A percentile compares a stretch with the other conserved stretches of the same genome.
Evolutionary conservation across 768 basidiomycete species (phyloP).

Genomic region (Austroboletus eburneus): DNA sequence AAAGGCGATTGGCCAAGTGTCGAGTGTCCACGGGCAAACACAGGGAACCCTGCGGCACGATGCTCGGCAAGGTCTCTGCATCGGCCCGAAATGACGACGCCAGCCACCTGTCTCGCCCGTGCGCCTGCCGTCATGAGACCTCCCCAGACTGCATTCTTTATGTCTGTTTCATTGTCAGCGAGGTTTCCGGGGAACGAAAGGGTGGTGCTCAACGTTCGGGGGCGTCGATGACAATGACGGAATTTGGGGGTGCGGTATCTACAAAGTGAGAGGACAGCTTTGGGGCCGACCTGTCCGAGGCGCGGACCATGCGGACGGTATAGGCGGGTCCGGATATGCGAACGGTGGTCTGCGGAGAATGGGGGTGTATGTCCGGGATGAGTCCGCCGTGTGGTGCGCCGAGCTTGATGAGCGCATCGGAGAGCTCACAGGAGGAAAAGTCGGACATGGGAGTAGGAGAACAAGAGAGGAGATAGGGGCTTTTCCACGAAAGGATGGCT

Average conservation of each 20-base stretch:
- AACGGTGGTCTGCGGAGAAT: conserved; percentile 35
- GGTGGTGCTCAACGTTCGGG: conserved; percentile 55
- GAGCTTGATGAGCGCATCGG: conserved; percentile 85
- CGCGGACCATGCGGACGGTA: conserved; percentile 78
- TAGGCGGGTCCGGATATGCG: conserved; percentile 76
- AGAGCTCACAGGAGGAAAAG: conserved; percentile 81
- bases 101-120: conserved; percentile 60
- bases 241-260: conserved; percentile 63
- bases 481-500: conserved; percentile 2
- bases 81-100: conserved; percentile 79
- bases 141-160: conserved; percentile 86
- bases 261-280: conserved; percentile 74
- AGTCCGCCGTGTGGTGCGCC: conserved; percentile 66
- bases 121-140: conserved; percentile 90
- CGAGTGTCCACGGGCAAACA: conserved; percentile 78
- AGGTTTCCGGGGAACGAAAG: not conserved
- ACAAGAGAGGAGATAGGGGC: conserved; percentile 3
- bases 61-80: conserved; percentile 85
- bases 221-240: conserved; percentile 69
- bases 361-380: conserved; percentile 68
- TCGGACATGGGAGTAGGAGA: conserved; percentile 13
- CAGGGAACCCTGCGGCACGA: conserved; percentile 62
- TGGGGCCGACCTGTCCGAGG: conserved; percentile 55
- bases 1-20: conserved; percentile 85
- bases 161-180: conserved; percentile 37